Conservation (phyloP, 1,284 basidiomycete genomes). For the Malassezia equina region DNA sequence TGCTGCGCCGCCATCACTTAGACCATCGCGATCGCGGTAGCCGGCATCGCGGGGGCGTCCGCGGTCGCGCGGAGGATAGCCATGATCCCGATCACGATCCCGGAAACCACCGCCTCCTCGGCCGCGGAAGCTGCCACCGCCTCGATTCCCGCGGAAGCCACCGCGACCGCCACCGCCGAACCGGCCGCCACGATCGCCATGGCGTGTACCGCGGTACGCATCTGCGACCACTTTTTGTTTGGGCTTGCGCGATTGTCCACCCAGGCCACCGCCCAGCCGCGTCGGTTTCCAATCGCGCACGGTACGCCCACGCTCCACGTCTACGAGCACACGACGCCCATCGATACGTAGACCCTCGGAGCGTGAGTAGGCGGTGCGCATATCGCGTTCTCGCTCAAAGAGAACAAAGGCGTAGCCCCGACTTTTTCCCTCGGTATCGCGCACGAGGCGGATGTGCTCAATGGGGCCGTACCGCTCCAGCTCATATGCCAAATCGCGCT, state of each 20-base stretch:
- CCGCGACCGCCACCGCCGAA: constrained; percentile 19
- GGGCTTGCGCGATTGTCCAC: constrained; percentile 60
- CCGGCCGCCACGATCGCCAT: constrained; percentile 50
- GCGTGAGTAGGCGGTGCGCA: constrained; percentile 90
- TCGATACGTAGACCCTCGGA: constrained; percentile 94
- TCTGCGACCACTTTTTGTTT: constrained; percentile 23
- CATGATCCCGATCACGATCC: background rate
- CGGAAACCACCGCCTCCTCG: constrained; percentile 3
- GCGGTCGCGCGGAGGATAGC: constrained; percentile 1
- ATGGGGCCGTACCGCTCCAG: constrained; percentile 93
- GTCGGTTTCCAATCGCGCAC: constrained; percentile 98
- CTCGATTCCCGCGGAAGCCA: constrained; percentile 4
- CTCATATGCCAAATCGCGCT: constrained; percentile 80
- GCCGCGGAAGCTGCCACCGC: constrained; percentile 2
- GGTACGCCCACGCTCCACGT: constrained; percentile 93
- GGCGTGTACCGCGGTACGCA: constrained; percentile 17
- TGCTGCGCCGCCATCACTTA: background rate
- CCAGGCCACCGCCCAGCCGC: constrained; percentile 84
- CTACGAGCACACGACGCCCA: constrained; percentile 87
- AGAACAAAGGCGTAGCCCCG: constrained; percentile 94
- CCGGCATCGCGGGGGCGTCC: constrained; percentile 2
- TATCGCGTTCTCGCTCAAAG: constrained; percentile 93
- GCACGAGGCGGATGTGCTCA: constrained; percentile 78
- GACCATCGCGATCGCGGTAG: constrained; percentile 16
- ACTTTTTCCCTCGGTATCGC: constrained; percentile 68